These are phyloP conservation scores for Sugiyamaella pinicola DNA, from an alignment of 1,139 yeast species.

Conservation along the genomic window DNA sequence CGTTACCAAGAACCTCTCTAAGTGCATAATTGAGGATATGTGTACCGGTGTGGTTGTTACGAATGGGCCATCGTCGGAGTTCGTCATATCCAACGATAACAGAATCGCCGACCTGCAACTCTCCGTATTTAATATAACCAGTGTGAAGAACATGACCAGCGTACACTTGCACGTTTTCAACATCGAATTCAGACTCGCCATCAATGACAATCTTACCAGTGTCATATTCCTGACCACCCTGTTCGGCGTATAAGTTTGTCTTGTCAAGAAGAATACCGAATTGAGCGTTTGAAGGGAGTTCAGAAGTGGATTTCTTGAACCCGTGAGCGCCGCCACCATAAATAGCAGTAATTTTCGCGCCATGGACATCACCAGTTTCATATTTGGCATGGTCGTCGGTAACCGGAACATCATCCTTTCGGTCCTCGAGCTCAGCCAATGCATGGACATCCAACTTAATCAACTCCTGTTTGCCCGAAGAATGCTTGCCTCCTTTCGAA, in stretches of 20 bases:
- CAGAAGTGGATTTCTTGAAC: slow-evolving; percentile 54
- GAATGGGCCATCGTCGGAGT: slow-evolving; percentile 92
- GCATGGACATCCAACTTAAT: slow-evolving; percentile 91
- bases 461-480: slow-evolving; percentile 55
- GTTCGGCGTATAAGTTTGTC: slow-evolving; percentile 96
- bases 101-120: slow-evolving; percentile 62
- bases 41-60: slow-evolving; percentile 98
- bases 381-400: slow-evolving; percentile 79
- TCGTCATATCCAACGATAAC: slow-evolving; percentile 90
- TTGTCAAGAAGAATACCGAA: slow-evolving; percentile 81
- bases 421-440: slow-evolving; percentile 52
- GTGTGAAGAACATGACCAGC: slow-evolving; percentile 97
- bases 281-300: slow-evolving; percentile 51
- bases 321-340: slow-evolving; percentile 57
- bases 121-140: slow-evolving; percentile 80
- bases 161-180: slow-evolving; percentile 86
- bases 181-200: slow-evolving; percentile 83
- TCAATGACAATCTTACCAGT: slow-evolving; percentile 91
- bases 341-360: slow-evolving; percentile 60
- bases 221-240: slow-evolving; percentile 98
- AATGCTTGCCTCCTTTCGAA: slow-evolving; percentile 82
- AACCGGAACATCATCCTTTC: slow-evolving; percentile 58
- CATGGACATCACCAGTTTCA: slow-evolving; percentile 38
- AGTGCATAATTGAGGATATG: slow-evolving; percentile 90
- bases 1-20: slow-evolving; percentile 81